Base-by-base conservation (phyloP, 441 rosid species). In the Eugenia klotzschiana region DNA sequence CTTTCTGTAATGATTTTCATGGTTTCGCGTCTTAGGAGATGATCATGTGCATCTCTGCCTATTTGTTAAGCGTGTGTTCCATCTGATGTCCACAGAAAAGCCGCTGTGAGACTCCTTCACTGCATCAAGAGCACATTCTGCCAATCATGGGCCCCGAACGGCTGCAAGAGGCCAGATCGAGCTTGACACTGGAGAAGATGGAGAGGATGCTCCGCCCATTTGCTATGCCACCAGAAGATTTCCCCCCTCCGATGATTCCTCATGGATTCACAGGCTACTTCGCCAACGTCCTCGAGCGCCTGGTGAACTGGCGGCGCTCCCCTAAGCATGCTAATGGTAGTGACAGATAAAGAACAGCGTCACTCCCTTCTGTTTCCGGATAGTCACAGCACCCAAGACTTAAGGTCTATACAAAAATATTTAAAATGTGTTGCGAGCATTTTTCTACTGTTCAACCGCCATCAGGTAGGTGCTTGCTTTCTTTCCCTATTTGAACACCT, bases 141-240 rank as follows among this genome's bases (percentile, higher is more conserved):
- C 99, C 99, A 16, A 94, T 98, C 90, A 96, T 92, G 97, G 99
- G 99, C 79, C 99, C 99, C 37, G 99, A 98, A 90, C 94, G 99
- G 91, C 92, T 98, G 83, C 99, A 95, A 83, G 99, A 98, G 90
- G 92, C 90, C 27, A 95, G 97, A 82, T 94, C 98, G 0, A 94
- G 90, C 87, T 93, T 94, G 54, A 95, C 98, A 27, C 87, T 96
- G 58, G 99, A 94, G 88, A 94, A 93, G 84, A 91, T 96, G 98
- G 98, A 95, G 90, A 94, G 82, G 87, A 94, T 96, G 99, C 82
- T 98, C 79, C 96, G 89, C 50, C 95, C 95, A 23, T 98, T 98
- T 82, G 99, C 99, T 14, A 96, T 98, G 99, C 99, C 99, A 2
- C 92, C 99, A 1, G 99, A 96, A 86, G 99, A 96, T 88, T 98